A percentile compares a stretch with the other conserved stretches of the same genome.
Evolutionary conservation across 2,329 filamentous ascomycete genomes (phyloP).

Genomic region (Aspergillus latus): DNA sequence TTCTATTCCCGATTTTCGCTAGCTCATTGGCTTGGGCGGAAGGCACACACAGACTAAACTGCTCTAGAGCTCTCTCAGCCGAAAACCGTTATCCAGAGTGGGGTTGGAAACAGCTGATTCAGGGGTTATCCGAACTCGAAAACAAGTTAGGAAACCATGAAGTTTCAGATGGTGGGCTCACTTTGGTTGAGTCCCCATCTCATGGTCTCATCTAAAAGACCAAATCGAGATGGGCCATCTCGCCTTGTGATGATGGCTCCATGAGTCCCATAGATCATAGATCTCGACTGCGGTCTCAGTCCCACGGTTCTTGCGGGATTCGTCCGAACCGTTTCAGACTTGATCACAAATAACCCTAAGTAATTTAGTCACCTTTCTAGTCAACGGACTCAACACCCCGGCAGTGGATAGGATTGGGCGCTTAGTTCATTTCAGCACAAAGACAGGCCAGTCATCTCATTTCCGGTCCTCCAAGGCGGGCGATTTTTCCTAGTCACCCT

Average conservation of each 20-base stretch:
- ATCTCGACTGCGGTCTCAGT: conserved; percentile 1
- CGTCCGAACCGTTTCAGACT: conserved; percentile 18
- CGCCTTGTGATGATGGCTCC: neutral
- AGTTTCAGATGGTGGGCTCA: conserved; percentile 7
- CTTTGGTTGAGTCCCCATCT: neutral
- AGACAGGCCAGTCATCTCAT: conserved; percentile 15
- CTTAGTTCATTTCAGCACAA: conserved; percentile 23
- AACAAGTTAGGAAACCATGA: conserved; percentile 2
- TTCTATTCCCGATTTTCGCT: neutral
- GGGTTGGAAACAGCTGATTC: conserved; percentile 17
- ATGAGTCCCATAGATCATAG: neutral
- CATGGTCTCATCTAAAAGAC: neutral
- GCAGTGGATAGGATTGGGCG: conserved; percentile 16
- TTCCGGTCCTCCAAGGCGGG: neutral
- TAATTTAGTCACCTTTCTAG: conserved; percentile 18
- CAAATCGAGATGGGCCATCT: neutral
- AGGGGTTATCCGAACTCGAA: conserved; percentile 13
- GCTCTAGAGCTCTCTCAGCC: conserved; percentile 11
- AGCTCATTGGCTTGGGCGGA: conserved; percentile 8
- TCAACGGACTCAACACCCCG: neutral
- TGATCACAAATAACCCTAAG: conserved; percentile 16
- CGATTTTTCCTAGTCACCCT: conserved; percentile 15
- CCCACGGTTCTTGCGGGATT: conserved; percentile 11
- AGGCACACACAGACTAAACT: neutral
- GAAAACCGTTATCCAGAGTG: conserved; percentile 22